Base-by-base conservation (phyloP, 306 rosid genomes). In the Vigna unguiculata region DNA sequence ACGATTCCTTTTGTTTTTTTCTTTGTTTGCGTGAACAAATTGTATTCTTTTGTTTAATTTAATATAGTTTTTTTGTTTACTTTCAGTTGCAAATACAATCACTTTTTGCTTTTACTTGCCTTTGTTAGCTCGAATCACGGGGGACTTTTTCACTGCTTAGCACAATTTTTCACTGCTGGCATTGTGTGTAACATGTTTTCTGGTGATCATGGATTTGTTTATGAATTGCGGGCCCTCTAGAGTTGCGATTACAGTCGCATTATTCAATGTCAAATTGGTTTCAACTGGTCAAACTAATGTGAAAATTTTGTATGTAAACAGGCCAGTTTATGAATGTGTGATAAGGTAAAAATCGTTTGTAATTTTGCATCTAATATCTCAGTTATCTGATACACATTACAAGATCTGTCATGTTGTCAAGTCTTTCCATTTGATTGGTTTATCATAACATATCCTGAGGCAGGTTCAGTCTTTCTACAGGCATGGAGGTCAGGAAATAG, bases 381-480 rank as follows among this genome's bases (percentile, higher is more conserved):
- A 6, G 66, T 22, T 63, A 51, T 69, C 55, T 22, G 13, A 72
- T 72, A 76, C 47, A 32, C 81, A n/a, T 52, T 69, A 20, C 71
- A 72, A 54, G 9, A 69, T 52, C 59, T 40, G 45, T 40, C 45
- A 40, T 40, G 45, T 40, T 40, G 45, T 40, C 13, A 40, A 40
- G 48, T 62, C 22, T 15, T 40, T 69, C 68, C 45, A 40, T 96
- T 96, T 85, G 97, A 93, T 81, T 91, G 99, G 99, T 80, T 93
- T 84, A 77, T 93, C 70, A 89, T 96, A 85, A 93, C 98, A 25
- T 96, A 98, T 59, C 98, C 99, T 5, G 93, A 93, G 87, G 98
- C 98, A 12, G 96, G 90, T 81, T 89, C 89, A 53, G 93, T 96
- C 80, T 96, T 93, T 82, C 84, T 96, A 61, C 93, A 93, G 79